Base-by-base conservation (phyloP, 345 rosid species). In the Salix caprea region DNA sequence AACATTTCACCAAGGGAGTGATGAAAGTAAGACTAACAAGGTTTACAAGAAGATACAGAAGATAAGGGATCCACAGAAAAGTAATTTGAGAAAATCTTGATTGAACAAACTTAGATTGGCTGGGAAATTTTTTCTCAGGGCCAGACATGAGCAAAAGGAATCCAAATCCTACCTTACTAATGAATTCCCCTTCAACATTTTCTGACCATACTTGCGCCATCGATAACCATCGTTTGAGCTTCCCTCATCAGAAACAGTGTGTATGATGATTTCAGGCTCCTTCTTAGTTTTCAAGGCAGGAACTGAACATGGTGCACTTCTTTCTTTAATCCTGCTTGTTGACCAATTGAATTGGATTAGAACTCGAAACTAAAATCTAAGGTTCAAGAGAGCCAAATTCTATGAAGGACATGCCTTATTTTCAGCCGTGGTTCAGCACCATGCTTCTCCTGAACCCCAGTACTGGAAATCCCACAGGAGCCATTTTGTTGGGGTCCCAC, bases 151-250 rank as follows among this genome's bases (percentile, higher is more conserved):
- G 75, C 14, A 58, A n/a, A 60, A 58, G 39, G 54, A 34, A 12
- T 18, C 13, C 23, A 48, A 70, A 32, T 54, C 12, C 19, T 54
- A 79, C 79, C 82, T 75, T 14, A 28, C 37, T 4, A 37, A 60
- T 75, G 79, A 71, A 80, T 75, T 80, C 58, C 75, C 82, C 62
- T 80, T 75, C 72, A 80, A 71, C 72, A 65, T 80, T 69, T 80
- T 80, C 76, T 80, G 82, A 37, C 82, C 82, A 54, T 80, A 75
- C 46, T 79, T 79, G 61, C 82, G 75, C 82, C 82, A 79, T 26
- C 82, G 73, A 39, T 74, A 75, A 18, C 82, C 82, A 65, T 79
- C 79, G 2, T 61, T 34, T 12, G 79, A 50, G 46, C 54, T 75
- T 5, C 44, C 68, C 64, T 61, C 82, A 52, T 80, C 82, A 70